Evolutionary conservation across 768 basidiomycete species (phyloP).

Genomic region (Suillus ampliporus): DNA sequence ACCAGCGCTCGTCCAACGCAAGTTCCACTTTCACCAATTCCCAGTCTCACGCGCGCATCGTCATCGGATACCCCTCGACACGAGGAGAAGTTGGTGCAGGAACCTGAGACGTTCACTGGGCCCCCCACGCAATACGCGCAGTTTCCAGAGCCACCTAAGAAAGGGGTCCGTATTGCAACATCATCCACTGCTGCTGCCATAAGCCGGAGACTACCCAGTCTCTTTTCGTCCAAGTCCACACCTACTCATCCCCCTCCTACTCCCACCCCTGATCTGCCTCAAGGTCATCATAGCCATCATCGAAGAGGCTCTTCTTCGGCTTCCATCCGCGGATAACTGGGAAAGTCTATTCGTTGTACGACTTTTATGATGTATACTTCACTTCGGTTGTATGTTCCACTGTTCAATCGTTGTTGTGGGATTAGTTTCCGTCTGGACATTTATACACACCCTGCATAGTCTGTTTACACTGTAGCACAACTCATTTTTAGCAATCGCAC

Average conservation of each 20-base stretch:
- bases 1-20: conserved; percentile 49
- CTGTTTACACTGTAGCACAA: conserved; percentile 25
- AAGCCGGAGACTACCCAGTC: conserved; percentile 69
- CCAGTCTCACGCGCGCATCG: conserved; percentile 55
- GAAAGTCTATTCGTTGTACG: neutral
- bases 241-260: conserved; percentile 42
- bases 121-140: conserved; percentile 73
- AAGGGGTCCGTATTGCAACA: conserved; percentile 45
- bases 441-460: conserved; percentile 18
- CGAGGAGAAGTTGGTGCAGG: conserved; percentile 46
- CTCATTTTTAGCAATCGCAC: conserved; percentile 8
- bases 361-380: conserved; percentile 15
- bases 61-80: conserved; percentile 57
- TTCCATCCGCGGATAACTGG: conserved; percentile 37
- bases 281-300: conserved; percentile 43
- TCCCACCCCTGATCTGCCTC: conserved; percentile 27
- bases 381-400: conserved; percentile 16
- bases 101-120: conserved; percentile 60
- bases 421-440: conserved; percentile 30
- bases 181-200: conserved; percentile 54
- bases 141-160: conserved; percentile 72
- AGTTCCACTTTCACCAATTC: conserved; percentile 44
- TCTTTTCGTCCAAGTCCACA: conserved; percentile 60
- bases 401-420: conserved; percentile 28
- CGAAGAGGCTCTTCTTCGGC: conserved; percentile 50